phyloP scores from a whole-genome alignment of 139 green algal species.

The Chlorella sp. region DNA sequence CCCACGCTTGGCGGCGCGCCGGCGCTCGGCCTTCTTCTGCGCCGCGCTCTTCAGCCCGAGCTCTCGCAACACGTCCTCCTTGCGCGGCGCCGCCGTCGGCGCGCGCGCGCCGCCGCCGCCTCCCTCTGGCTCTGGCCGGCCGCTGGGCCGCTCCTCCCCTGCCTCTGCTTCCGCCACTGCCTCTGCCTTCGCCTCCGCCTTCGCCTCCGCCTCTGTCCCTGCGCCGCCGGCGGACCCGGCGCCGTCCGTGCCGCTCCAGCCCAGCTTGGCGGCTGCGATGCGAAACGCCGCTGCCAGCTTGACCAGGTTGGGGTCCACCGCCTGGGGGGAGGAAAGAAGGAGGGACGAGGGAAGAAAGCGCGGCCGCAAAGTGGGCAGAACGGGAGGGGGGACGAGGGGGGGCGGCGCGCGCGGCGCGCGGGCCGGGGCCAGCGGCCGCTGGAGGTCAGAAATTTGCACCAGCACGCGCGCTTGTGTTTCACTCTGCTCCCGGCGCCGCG shows the following conservation, averaged over 20 bases:
- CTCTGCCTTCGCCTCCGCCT: too few species aligned
- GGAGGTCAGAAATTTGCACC: neutral
- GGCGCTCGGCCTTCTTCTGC: conserved; percentile 26
- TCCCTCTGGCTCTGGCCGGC: too few species aligned
- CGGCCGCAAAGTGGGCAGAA: too few species aligned
- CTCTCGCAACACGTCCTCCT: conserved; percentile 22
- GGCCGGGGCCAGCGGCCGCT: neutral
- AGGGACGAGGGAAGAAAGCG: too few species aligned
- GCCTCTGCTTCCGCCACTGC: too few species aligned
- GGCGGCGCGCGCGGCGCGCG: neutral
- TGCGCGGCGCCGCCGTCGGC: conserved; percentile 30
- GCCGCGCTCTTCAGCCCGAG: conserved; percentile 26
- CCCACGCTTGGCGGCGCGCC: neutral
- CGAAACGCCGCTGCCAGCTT: conserved; percentile 70
- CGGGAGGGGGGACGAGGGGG: neutral
- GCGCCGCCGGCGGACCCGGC: too few species aligned
- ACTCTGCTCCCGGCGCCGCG: conserved; percentile 1
- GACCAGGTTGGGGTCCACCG: conserved; percentile 81
- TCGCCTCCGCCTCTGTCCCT: too few species aligned
- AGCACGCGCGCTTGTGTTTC: neutral
- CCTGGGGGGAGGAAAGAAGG: conserved; percentile 42
- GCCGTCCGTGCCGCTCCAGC: too few species aligned
- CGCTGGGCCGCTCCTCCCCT: too few species aligned
- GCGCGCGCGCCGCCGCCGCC: too few species aligned
- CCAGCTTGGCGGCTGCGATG: conserved; percentile 39